Conservation (phyloP, 176 grass and related monocot genomes). For the Zoysia japonica region DNA sequence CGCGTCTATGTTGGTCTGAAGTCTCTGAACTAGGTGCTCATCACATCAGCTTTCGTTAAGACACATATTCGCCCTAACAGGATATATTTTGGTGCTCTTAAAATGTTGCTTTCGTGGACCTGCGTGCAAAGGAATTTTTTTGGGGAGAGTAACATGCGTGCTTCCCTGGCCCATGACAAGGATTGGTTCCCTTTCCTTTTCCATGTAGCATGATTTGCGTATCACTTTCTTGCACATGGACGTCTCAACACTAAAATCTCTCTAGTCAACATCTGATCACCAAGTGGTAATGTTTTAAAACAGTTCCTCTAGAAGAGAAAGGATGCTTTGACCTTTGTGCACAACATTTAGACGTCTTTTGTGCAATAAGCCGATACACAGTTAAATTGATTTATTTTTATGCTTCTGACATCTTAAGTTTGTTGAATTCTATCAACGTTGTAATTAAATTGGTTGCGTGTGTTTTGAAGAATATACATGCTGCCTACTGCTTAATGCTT, state of each 20-base stretch:
- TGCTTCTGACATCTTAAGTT: not conserved
- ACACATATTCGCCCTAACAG: not conserved
- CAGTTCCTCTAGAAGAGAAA: not conserved
- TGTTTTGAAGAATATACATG: constrained; percentile 15
- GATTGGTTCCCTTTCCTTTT: constrained; percentile 20
- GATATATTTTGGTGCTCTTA: not conserved
- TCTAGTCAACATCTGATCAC: constrained; percentile 24
- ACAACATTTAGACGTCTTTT: not conserved
- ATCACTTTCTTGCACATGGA: not conserved
- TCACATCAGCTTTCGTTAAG: too few relatives aligned
- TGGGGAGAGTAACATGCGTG: too few relatives aligned
- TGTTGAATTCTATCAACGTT: not conserved
- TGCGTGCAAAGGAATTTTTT: not conserved
- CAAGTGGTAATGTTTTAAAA: not conserved
- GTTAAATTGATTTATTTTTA: not conserved
- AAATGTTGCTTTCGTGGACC: constrained; percentile 1
- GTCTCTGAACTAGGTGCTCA: too few relatives aligned
- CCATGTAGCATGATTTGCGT: not conserved
- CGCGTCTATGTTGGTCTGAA: too few relatives aligned
- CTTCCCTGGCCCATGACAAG: not conserved
- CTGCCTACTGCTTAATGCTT: not conserved
- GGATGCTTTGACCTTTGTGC: not conserved
- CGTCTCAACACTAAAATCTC: not conserved
- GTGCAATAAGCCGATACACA: not conserved
- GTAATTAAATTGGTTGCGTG: not conserved